Conservation (phyloP, 257 asterid genomes). For the Salvia miltiorrhiza region DNA sequence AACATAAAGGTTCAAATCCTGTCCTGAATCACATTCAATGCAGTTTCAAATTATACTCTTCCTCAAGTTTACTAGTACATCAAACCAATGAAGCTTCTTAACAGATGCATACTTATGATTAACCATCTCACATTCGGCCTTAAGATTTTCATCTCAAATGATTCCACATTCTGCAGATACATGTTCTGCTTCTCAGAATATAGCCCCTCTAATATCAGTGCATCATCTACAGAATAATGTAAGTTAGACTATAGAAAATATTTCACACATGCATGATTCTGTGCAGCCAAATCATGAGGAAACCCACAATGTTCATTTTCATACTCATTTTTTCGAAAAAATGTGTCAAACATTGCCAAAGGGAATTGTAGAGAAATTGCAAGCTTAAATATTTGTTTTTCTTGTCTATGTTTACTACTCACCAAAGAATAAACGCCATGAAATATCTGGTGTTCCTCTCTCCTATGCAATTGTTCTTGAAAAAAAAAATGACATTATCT, state of each 20-base stretch:
- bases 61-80: neutral
- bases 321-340: neutral
- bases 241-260: neutral
- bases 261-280: conserved; percentile 10
- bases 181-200: neutral
- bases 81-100: neutral
- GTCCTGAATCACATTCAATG: neutral
- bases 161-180: neutral
- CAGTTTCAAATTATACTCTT: conserved; percentile 2
- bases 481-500: conserved; percentile 18
- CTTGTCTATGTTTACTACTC: conserved; percentile 36
- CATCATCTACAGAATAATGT: neutral
- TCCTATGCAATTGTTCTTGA: conserved; percentile 97
- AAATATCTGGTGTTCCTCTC: conserved; percentile 94
- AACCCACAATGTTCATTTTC: neutral
- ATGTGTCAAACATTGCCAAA: conserved; percentile 1
- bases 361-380: neutral
- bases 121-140: neutral
- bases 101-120: neutral
- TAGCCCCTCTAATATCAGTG: neutral
- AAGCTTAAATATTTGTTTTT: conserved; percentile 1
- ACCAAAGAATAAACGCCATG: conserved; percentile 94
- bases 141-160: neutral
- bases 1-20: neutral
- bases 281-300: neutral